Conservation (phyloP, 352 stramenopile genomes). For the Phytophthora chlamydospora region DNA sequence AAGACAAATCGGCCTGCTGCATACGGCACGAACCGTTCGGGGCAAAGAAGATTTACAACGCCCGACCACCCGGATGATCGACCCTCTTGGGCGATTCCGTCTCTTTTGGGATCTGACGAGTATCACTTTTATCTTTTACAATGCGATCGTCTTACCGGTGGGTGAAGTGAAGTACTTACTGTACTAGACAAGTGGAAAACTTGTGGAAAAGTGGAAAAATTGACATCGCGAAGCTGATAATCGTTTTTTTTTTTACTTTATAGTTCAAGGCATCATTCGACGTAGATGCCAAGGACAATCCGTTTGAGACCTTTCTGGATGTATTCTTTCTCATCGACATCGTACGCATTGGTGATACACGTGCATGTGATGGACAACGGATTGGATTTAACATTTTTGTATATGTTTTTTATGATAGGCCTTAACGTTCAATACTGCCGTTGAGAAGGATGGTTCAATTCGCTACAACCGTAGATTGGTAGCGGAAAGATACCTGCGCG, state of each 20-base stretch:
- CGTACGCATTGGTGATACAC: constrained; percentile 31
- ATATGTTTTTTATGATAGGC: constrained; percentile 26
- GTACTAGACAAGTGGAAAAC: no score
- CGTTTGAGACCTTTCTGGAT: constrained; percentile 60
- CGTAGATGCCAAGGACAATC: constrained; percentile 30
- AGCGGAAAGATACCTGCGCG: constrained; percentile 44
- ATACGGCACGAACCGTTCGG: constrained; percentile 40
- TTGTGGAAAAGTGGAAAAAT: no score
- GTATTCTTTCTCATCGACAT: constrained; percentile 72
- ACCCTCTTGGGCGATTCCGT: constrained; percentile 62
- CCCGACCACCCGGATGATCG: constrained; percentile 52
- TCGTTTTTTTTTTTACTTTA: neutral
- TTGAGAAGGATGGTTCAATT: constrained; percentile 58
- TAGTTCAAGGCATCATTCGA: constrained; percentile 77
- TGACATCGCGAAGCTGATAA: neutral
- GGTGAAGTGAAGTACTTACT: no score
- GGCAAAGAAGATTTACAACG: constrained; percentile 32
- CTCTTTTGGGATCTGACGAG: constrained; percentile 71
- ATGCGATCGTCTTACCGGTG: constrained; percentile 68
- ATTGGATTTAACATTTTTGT: neutral
- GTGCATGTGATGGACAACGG: neutral
- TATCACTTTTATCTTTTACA: constrained; percentile 81
- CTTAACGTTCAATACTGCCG: constrained; percentile 61
- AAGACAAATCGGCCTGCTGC: constrained; percentile 18
- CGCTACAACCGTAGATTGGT: constrained; percentile 47